Conservation (phyloP, 805 yeast species). For the Teunomyces panamensis region DNA sequence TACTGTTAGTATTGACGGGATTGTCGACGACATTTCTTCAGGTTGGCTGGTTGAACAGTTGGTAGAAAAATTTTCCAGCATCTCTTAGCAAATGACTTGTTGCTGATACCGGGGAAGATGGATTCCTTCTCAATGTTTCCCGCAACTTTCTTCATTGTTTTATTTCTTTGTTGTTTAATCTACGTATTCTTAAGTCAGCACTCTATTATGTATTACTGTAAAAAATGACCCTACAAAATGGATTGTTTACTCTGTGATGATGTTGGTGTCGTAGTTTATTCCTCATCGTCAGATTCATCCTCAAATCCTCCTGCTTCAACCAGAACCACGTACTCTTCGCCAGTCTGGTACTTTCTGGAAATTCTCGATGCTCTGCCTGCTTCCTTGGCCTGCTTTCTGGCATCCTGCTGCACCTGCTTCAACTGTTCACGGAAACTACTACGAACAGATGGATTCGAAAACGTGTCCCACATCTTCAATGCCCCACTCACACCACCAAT, state of each 20-base stretch:
- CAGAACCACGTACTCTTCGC: constrained; percentile 54
- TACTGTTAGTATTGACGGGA: constrained; percentile 70
- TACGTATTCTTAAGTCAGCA: too few relatives aligned
- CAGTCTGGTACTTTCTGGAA: constrained; percentile 64
- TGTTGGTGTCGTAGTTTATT: constrained; percentile 7
- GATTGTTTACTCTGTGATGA: not conserved
- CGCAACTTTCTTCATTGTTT: too few relatives aligned
- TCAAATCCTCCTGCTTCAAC: constrained; percentile 58
- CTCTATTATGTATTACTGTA: constrained; percentile 7
- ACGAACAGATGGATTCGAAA: constrained; percentile 78
- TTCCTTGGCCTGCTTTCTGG: constrained; percentile 54
- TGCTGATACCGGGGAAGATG: too few relatives aligned
- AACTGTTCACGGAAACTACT: constrained; percentile 61
- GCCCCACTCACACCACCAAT: constrained; percentile 86
- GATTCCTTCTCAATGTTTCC: too few relatives aligned
- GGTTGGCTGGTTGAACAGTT: constrained; percentile 52
- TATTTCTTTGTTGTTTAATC: too few relatives aligned
- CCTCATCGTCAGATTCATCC: constrained; percentile 60
- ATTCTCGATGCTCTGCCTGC: constrained; percentile 67
- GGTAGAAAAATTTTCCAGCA: constrained; percentile 32
- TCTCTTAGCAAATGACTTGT: too few relatives aligned
- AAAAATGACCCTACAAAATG: too few relatives aligned
- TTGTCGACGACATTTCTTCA: constrained; percentile 59
- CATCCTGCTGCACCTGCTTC: constrained; percentile 49
- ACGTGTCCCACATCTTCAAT: constrained; percentile 89